Conservation (phyloP, 345 rosid genomes). For the Aquilaria malaccensis region DNA sequence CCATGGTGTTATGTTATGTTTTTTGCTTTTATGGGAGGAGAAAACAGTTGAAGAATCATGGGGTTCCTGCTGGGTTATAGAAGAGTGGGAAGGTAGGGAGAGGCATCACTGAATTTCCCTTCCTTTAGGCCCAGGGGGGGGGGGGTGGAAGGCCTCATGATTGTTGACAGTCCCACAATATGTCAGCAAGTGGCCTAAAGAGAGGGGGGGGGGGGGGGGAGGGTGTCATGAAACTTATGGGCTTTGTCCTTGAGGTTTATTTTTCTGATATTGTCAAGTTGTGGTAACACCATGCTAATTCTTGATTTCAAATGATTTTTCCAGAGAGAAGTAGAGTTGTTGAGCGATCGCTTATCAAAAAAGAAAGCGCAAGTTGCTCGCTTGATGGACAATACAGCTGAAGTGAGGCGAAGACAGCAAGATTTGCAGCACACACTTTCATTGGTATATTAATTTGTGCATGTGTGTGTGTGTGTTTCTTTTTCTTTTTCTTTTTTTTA, state of each 20-base stretch:
- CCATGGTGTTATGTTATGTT: too few species aligned
- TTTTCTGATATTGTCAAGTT: too few species aligned
- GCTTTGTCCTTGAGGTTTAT: too few species aligned
- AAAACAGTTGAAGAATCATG: too few species aligned
- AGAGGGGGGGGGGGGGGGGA: too few species aligned
- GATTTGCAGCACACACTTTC: conserved; percentile 45
- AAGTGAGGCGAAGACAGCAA: conserved; percentile 63
- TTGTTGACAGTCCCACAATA: not conserved
- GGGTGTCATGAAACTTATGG: too few species aligned
- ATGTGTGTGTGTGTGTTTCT: too few species aligned
- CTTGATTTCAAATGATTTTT: conserved; percentile 8
- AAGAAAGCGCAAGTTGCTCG: conserved; percentile 66
- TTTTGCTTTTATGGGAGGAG: too few species aligned
- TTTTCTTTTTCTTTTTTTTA: conserved; percentile 4
- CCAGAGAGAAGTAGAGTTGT: conserved; percentile 51
- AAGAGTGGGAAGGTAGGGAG: too few species aligned
- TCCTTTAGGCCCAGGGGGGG: not conserved
- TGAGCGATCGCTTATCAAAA: conserved; percentile 42
- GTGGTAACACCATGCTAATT: not conserved
- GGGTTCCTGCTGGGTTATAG: too few species aligned
- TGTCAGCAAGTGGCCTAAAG: not conserved
- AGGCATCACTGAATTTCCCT: too few species aligned
- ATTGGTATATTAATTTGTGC: conserved; percentile 41
- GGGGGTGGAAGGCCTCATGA: too few species aligned
- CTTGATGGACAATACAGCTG: conserved; percentile 61